phyloP scores from a whole-genome alignment of 257 asterid species.

The Ballota nigra region DNA sequence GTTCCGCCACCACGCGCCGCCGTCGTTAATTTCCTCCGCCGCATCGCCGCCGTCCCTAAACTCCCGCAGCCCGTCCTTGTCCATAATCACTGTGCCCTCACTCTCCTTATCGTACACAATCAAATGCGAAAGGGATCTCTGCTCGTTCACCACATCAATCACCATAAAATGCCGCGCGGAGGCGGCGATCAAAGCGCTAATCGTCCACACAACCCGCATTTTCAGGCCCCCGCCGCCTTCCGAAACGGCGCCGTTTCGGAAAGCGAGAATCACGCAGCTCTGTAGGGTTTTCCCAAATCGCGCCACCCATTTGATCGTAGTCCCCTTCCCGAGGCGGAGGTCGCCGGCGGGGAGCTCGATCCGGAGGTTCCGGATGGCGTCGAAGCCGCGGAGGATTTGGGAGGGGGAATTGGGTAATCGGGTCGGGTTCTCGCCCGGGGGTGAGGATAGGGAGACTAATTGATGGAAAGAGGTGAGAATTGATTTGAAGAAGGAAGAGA shows the following conservation, averaged over 20 bases:
- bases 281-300: slow-evolving; percentile 50
- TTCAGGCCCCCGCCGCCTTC: slow-evolving; percentile 40
- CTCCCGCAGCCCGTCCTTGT: slow-evolving; percentile 48
- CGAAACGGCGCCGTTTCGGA: slow-evolving; percentile 18
- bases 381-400: slow-evolving; percentile 50
- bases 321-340: slow-evolving; percentile 44
- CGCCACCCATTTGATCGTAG: slow-evolving; percentile 53
- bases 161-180: slow-evolving; percentile 64
- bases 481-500: slow-evolving; percentile 41
- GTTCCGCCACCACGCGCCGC: slow-evolving; percentile 55
- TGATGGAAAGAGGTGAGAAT: slow-evolving; percentile 38
- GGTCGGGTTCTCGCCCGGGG: slow-evolving; percentile 14
- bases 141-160: slow-evolving; percentile 51
- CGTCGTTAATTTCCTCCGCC: slow-evolving; percentile 26
- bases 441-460: slow-evolving; percentile 28
- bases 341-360: slow-evolving; percentile 67
- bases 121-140: slow-evolving; percentile 34
- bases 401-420: slow-evolving; percentile 45
- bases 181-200: slow-evolving; percentile 61
- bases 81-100: slow-evolving; percentile 52
- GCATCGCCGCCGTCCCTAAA: slow-evolving; percentile 28
- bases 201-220: slow-evolving; percentile 69
- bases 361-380: slow-evolving; percentile 36
- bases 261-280: slow-evolving; percentile 58
- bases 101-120: slow-evolving; percentile 49